These are phyloP conservation scores for Helichrysum umbraculigerum DNA, from an alignment of 129 eudicot genomes.

Conservation along the genomic window DNA sequence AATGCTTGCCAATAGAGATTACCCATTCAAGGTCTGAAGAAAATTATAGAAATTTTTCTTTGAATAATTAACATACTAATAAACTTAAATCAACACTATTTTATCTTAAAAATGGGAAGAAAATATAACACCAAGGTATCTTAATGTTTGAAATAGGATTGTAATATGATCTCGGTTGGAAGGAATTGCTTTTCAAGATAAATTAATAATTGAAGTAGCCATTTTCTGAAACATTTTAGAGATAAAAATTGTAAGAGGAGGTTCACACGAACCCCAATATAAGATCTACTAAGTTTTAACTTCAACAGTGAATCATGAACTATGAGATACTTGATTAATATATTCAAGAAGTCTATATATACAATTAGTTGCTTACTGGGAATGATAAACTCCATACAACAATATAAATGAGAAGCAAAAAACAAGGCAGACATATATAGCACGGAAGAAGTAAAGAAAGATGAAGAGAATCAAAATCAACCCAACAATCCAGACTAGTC, in stretches of 20 bases:
- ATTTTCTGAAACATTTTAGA: background rate
- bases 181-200: background rate
- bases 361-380: no score
- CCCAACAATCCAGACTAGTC: background rate
- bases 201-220: background rate
- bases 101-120: background rate
- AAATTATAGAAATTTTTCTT: background rate
- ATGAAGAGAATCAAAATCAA: background rate
- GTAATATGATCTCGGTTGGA: background rate
- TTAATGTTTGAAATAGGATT: background rate
- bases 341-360: background rate
- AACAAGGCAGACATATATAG: no score
- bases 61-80: background rate
- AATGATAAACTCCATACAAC: no score
- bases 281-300: background rate
- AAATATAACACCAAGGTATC: background rate
- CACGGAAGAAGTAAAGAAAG: no score
- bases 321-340: background rate
- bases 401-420: no score
- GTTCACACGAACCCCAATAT: conserved; percentile 15
- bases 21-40: background rate
- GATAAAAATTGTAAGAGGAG: background rate
- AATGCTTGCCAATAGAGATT: background rate
- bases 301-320: background rate
- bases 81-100: background rate